phyloP scores from a whole-genome alignment of 2,329 filamentous ascomycete genomes.

The Exophiala aquamarina region DNA sequence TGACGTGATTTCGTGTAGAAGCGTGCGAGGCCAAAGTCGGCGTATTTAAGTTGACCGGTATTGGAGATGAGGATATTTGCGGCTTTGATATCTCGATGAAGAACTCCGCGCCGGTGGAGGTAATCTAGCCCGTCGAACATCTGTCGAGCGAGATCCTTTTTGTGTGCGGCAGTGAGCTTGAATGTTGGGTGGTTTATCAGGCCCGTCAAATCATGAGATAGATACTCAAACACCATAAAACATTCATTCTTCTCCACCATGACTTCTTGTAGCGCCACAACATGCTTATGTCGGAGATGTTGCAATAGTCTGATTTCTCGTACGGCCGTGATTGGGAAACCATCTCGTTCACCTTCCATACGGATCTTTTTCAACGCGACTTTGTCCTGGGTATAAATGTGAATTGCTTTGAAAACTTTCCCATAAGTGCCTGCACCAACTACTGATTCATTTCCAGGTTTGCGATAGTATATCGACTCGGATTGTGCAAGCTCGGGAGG shows the following conservation, averaged over 20 bases:
- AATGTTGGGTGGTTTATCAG: slow-evolving; percentile 93
- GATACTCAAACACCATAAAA: slow-evolving; percentile 99
- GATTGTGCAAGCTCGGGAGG: slow-evolving; percentile 72
- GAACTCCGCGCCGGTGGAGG: slow-evolving; percentile 85
- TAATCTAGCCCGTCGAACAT: slow-evolving; percentile 94
- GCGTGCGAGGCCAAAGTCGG: slow-evolving; percentile 92
- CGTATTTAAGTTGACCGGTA: slow-evolving; percentile 83
- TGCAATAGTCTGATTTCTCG: slow-evolving; percentile 91
- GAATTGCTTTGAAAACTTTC: slow-evolving; percentile 90
- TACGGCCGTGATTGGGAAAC: slow-evolving; percentile 86
- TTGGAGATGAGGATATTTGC: slow-evolving; percentile 95
- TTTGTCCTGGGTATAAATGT: slow-evolving; percentile 82
- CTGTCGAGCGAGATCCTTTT: slow-evolving; percentile 89
- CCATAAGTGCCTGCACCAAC: slow-evolving; percentile 94
- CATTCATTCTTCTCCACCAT: slow-evolving; percentile 99
- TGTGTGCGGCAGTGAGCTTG: slow-evolving; percentile 77
- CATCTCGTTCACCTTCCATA: slow-evolving; percentile 90
- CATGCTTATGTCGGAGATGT: slow-evolving; percentile 76
- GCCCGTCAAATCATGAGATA: slow-evolving; percentile 93
- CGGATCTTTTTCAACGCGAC: slow-evolving; percentile 88
- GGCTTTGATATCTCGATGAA: slow-evolving; percentile 97
- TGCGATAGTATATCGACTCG: slow-evolving; percentile 89
- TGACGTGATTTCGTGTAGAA: slow-evolving; percentile 93
- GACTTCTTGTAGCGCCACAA: slow-evolving; percentile 81
- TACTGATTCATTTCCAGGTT: slow-evolving; percentile 96